These are phyloP conservation scores for Talaromyces funiculosus DNA, from an alignment of 2,329 filamentous ascomycete species.

Conservation along the genomic window DNA sequence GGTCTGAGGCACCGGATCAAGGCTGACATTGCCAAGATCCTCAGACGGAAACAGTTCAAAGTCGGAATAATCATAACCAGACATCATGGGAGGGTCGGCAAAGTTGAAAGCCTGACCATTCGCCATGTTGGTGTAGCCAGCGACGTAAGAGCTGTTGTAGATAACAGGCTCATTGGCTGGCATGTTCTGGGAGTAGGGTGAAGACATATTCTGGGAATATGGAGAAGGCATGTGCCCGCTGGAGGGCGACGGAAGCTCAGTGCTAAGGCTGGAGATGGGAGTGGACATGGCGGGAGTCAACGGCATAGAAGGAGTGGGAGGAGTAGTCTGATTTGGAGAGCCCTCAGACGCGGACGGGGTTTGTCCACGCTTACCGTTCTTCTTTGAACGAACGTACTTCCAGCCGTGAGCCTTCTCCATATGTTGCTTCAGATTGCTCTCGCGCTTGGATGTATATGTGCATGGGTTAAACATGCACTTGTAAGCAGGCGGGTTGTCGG, in stretches of 20 bases:
- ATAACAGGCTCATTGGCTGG: background rate
- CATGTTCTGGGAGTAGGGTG: constrained; percentile 6
- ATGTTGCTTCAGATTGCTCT: constrained; percentile 96
- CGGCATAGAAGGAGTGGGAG: background rate
- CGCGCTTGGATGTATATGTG: constrained; percentile 89
- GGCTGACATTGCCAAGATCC: constrained; percentile 5
- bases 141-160: constrained; percentile 2
- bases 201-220: constrained; percentile 9
- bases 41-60: constrained; percentile 11
- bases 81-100: constrained; percentile 7
- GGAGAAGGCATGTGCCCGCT: constrained; percentile 13
- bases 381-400: constrained; percentile 88
- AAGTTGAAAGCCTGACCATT: constrained; percentile 9
- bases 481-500: constrained; percentile 69
- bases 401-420: constrained; percentile 96
- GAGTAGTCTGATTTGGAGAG: constrained; percentile 7
- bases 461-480: constrained; percentile 79
- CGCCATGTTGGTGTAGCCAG: constrained; percentile 5
- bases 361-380: constrained; percentile 63
- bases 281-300: constrained; percentile 15
- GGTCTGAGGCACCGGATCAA: constrained; percentile 4
- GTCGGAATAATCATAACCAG: constrained; percentile 5
- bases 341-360: constrained; percentile 6
- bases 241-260: constrained; percentile 10
- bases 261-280: constrained; percentile 11